phyloP scores from a whole-genome alignment of 2,329 filamentous ascomycete genomes.

The Penicillium hesseltinei region DNA sequence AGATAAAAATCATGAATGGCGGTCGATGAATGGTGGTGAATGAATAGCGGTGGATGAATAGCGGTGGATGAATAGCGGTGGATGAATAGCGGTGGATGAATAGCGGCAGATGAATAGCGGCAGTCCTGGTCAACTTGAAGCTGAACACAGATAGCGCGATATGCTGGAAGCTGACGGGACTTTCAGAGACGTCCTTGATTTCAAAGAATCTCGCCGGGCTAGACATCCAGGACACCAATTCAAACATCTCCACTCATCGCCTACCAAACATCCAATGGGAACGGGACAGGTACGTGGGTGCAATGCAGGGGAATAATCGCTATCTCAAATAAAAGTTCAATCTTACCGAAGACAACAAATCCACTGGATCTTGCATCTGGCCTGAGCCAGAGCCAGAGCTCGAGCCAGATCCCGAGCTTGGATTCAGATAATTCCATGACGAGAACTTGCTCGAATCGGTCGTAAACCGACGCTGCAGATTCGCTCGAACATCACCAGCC shows the following conservation, averaged over 20 bases:
- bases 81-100: background rate
- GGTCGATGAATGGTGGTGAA: background rate
- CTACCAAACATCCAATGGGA: background rate
- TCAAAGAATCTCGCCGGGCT: background rate
- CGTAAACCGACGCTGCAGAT: conserved; percentile 87
- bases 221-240: background rate
- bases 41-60: background rate
- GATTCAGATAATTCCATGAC: conserved; percentile 66
- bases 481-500: conserved; percentile 68
- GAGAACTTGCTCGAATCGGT: conserved; percentile 83
- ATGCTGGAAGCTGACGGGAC: background rate
- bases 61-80: background rate
- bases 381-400: conserved; percentile 37
- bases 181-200: background rate
- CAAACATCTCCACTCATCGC: background rate
- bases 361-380: conserved; percentile 51
- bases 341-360: conserved; percentile 55
- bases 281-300: background rate
- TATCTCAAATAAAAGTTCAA: conserved; percentile 9
- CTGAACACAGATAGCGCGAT: background rate
- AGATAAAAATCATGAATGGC: background rate
- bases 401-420: conserved; percentile 53
- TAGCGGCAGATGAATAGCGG: background rate
- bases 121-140: background rate
- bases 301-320: background rate